These are phyloP conservation scores for Gamarada debralockiae DNA, from an alignment of 495 filamentous ascomycete genomes.

Conservation along the genomic window DNA sequence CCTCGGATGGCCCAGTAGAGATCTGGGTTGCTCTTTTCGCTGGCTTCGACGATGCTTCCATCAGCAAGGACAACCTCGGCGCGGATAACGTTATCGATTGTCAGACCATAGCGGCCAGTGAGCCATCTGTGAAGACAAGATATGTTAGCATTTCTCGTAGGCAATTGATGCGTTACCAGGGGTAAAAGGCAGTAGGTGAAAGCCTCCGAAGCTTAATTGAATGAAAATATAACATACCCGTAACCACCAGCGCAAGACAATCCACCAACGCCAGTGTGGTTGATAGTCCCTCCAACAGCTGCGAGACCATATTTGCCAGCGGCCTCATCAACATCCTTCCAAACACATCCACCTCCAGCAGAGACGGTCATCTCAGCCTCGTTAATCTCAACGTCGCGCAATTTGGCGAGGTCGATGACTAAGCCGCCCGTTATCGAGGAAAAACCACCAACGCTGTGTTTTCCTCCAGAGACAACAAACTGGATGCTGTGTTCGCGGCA, in stretches of 20 bases:
- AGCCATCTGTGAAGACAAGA: too few relatives aligned
- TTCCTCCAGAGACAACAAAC: conserved; percentile 35
- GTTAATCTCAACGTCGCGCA: conserved; percentile 47
- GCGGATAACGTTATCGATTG: conserved; percentile 51
- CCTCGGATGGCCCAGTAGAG: conserved; percentile 64
- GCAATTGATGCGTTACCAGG: too few relatives aligned
- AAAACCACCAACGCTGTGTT: not conserved
- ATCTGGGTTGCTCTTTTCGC: conserved; percentile 49
- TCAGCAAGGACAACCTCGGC: conserved; percentile 52
- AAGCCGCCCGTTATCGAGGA: conserved; percentile 48
- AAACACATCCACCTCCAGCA: conserved; percentile 49
- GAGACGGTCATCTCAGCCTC: conserved; percentile 37
- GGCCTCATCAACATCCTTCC: conserved; percentile 52
- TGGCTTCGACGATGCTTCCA: conserved; percentile 47
- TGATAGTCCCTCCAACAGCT: conserved; percentile 57
- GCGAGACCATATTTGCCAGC: conserved; percentile 46
- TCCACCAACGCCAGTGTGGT: conserved; percentile 56
- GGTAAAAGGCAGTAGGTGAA: too few relatives aligned
- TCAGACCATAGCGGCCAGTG: conserved; percentile 35
- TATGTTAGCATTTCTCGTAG: too few relatives aligned
- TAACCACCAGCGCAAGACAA: conserved; percentile 54
- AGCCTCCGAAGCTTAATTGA: too few relatives aligned
- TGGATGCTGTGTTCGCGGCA: conserved; percentile 9
- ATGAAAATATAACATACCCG: too few relatives aligned
- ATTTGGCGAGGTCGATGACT: conserved; percentile 50